Evolutionary conservation across 306 rosid genomes (phyloP).

Genomic region (Rubus parviflorus): DNA sequence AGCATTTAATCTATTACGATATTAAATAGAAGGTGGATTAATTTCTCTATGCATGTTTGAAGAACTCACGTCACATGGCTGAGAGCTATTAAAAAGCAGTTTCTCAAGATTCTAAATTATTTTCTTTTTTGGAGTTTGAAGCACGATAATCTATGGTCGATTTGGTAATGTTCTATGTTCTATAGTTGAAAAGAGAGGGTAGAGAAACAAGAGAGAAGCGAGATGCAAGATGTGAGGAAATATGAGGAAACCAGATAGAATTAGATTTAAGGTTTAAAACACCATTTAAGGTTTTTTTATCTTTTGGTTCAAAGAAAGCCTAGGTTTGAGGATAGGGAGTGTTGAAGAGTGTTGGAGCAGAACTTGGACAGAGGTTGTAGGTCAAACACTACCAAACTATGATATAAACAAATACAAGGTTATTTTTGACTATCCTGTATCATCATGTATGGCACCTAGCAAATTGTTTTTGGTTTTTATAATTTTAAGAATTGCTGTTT

Average conservation of each 20-base stretch:
- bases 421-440: neutral
- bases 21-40: neutral
- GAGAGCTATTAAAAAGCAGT: neutral
- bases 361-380: neutral
- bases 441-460: neutral
- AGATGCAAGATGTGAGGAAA: neutral
- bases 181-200: neutral
- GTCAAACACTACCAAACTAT: too few relatives aligned
- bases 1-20: neutral
- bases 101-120: neutral
- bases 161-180: neutral
- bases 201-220: neutral
- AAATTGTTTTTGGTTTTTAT: neutral
- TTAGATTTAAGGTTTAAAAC: neutral
- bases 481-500: neutral
- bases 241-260: neutral
- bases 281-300: neutral
- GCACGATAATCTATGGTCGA: neutral
- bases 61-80: neutral
- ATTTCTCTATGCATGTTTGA: neutral
- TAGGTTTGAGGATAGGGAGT: neutral
- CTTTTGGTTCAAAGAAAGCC: neutral
- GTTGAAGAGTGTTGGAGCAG: neutral
- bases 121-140: neutral
- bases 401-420: too few relatives aligned